phyloP scores from a whole-genome alignment of 192 early-diverging fungal species.

The Coemansia sp. region DNA sequence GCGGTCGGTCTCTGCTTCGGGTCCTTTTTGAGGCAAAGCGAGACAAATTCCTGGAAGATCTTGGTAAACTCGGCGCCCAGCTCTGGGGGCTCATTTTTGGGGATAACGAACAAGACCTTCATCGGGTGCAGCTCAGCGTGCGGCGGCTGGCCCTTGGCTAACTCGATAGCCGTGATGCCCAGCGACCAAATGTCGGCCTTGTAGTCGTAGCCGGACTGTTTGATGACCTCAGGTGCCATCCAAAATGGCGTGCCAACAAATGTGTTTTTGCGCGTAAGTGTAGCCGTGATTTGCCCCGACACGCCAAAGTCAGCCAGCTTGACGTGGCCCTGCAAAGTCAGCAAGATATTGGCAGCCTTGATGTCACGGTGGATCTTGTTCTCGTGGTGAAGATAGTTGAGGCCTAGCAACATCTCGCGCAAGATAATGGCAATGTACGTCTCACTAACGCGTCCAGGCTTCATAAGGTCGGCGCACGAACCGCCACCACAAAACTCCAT shows the following conservation, averaged over 20 bases:
- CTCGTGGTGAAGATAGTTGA: constrained; percentile 91
- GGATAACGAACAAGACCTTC: constrained; percentile 93
- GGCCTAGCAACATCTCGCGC: constrained; percentile 82
- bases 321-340: constrained; percentile 75
- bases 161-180: constrained; percentile 96
- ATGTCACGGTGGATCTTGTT: constrained; percentile 93
- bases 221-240: constrained; percentile 96
- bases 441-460: constrained; percentile 81
- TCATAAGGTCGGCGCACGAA: constrained; percentile 93
- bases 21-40: constrained; percentile 84
- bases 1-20: constrained; percentile 85
- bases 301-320: constrained; percentile 99
- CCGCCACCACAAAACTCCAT: constrained; percentile 98
- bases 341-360: constrained; percentile 91
- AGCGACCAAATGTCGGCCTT: constrained; percentile 99
- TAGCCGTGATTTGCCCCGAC: constrained; percentile 90
- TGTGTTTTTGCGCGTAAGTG: constrained; percentile 92
- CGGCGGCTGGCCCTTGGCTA: constrained; percentile 92
- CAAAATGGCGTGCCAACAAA: constrained; percentile 98
- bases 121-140: constrained; percentile 93
- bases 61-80: constrained; percentile 78
- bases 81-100: constrained; percentile 84
- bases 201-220: constrained; percentile 90
- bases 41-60: constrained; percentile 89
- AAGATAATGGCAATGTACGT: constrained; percentile 91